Evolutionary conservation across 2,329 filamentous ascomycete species (phyloP), one percentile per base, ranked within the genome.

Genomic region (Podosphaera xanthii): DNA sequence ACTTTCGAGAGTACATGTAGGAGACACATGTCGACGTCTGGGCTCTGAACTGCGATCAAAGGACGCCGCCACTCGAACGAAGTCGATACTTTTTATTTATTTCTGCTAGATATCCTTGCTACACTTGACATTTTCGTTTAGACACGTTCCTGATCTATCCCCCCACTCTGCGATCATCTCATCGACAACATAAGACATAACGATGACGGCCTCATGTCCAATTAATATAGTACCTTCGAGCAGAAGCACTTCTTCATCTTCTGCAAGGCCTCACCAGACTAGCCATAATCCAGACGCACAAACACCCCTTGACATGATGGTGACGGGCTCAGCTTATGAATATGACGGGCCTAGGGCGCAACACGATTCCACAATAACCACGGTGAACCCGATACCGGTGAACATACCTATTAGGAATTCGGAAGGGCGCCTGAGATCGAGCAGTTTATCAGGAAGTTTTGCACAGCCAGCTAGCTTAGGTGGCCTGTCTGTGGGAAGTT

Each of bases 391-490:
- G 64, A 84, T 84, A 64, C 81, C 79, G 61, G 80, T 83, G 75
- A 77, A 67, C 61, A 83, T 82, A 65, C 76, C 79, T 58, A 82
- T 81, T 67, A 77, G 79, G 70, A 78, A 81, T 64, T 72, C 74
- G 65, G 74, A 76, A 65, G 76, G 74, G 67, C 76, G 79, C 62
- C 76, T 74, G 59, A 76, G 81, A 63, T 75, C 81, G 65, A 81
- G 84, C 69, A 80, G 76, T 60, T 70, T 83, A 40, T 80, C 80
- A 14, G 80, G 80, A 56, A 84, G 81, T 67, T 71, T 83, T 60
- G 81, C 83, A 73, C 85, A 83, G 63, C 90, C 91, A 66, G 89
- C 95, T 83, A 96, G 90, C 72, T 98, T 91, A 90, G 91, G 91
- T 69, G 91, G 90, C 64, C 82, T 95, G 61, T 97, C 91, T 7